A percentile compares a stretch with the other conserved stretches of the same genome.
These are phyloP conservation scores for Protomyces arabidopsidicola DNA, from an alignment of 1,139 yeast species.

Conservation along the genomic window DNA sequence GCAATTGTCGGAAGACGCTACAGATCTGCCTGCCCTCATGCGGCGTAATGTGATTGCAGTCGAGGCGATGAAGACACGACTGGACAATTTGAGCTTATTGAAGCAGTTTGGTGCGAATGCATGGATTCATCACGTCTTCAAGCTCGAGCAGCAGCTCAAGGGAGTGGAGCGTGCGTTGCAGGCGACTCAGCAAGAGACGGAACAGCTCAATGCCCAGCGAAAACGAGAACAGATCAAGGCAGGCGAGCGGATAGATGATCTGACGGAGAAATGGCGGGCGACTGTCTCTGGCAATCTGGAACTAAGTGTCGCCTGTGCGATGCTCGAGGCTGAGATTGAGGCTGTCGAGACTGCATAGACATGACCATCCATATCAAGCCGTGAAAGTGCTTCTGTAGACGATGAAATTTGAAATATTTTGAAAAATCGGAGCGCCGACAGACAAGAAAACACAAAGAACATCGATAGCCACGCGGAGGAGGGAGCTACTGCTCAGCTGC, in stretches of 20 bases:
- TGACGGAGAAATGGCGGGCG: slow-evolving; percentile 6
- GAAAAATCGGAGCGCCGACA: not conserved
- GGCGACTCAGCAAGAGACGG: slow-evolving; percentile 7
- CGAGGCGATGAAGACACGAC: slow-evolving; percentile 6
- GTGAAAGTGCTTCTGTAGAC: too few species aligned
- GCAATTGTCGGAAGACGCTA: not conserved
- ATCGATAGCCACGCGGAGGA: not conserved
- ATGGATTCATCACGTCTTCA: slow-evolving; percentile 15
- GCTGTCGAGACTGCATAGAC: not conserved
- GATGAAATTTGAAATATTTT: too few species aligned
- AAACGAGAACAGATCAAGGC: slow-evolving; percentile 9
- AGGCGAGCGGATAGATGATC: slow-evolving; percentile 1
- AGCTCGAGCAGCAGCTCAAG: slow-evolving; percentile 6
- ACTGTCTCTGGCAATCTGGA: slow-evolving; percentile 21
- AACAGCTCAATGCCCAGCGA: slow-evolving; percentile 13
- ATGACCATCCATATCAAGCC: too few species aligned
- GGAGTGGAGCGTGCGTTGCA: slow-evolving; percentile 9
- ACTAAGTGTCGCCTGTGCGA: slow-evolving; percentile 15
- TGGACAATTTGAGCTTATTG: slow-evolving; percentile 9
- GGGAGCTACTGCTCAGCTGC: not conserved
- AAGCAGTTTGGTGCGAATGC: slow-evolving; percentile 20
- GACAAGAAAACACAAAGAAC: not conserved
- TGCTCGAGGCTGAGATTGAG: slow-evolving; percentile 8
- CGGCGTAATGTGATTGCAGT: slow-evolving; percentile 15
- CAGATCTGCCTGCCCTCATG: not conserved